Percentiles rank a stretch among this genome's conserved stretches.
Conservation (phyloP, 139 green algal genomes). For the Chloropicon primus region DNA sequence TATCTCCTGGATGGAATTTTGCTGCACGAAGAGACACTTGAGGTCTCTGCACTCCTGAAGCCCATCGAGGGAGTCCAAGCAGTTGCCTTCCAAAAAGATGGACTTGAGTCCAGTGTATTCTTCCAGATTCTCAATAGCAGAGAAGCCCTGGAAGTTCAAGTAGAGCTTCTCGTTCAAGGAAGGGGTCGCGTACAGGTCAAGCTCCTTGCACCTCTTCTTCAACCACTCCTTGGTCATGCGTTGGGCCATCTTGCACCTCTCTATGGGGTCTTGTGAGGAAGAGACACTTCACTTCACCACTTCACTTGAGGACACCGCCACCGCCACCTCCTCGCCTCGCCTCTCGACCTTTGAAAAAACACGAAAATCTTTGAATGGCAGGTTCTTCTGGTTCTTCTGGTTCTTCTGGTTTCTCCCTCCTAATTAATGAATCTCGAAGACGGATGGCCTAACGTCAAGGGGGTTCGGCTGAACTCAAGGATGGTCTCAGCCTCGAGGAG, state of each 20-base stretch:
- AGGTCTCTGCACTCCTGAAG: constrained; percentile 57
- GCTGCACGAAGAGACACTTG: constrained; percentile 72
- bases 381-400: too few species aligned
- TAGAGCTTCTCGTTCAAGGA: constrained; percentile 79
- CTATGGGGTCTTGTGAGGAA: too few species aligned
- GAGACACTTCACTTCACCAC: too few species aligned
- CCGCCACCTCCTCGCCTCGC: too few species aligned
- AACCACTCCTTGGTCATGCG: not conserved
- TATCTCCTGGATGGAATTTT: constrained; percentile 58
- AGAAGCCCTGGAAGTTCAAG: constrained; percentile 71
- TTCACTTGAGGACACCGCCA: too few species aligned
- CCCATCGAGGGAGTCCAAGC: constrained; percentile 49
- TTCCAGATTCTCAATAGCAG: constrained; percentile 45
- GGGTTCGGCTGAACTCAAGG: too few species aligned
- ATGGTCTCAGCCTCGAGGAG: too few species aligned
- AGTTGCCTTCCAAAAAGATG: constrained; percentile 80
- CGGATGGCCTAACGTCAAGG: too few species aligned
- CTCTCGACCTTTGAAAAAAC: too few species aligned
- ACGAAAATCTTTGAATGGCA: not conserved
- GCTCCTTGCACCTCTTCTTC: constrained; percentile 41
- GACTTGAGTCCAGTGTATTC: constrained; percentile 59
- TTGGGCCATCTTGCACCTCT: not conserved
- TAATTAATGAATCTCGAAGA: too few species aligned
- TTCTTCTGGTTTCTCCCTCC: too few species aligned
- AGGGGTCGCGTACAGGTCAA: constrained; percentile 60